These are phyloP conservation scores for Monascus purpureus DNA, from an alignment of 495 filamentous ascomycete genomes.

Conservation along the genomic window DNA sequence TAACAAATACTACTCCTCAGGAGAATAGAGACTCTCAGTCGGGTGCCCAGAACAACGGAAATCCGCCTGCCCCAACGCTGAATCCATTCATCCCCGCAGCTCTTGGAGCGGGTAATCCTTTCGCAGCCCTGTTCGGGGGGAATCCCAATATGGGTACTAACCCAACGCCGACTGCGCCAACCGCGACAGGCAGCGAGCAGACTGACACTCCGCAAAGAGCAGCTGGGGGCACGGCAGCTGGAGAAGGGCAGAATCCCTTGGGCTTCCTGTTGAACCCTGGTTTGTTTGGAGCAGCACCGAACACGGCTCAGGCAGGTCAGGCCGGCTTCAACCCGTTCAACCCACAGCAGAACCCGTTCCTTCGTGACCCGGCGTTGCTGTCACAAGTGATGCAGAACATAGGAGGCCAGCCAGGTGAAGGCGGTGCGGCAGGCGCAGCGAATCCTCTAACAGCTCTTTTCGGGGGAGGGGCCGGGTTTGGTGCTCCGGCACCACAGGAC, in stretches of 20 bases:
- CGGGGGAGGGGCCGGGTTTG: slow-evolving; percentile 27
- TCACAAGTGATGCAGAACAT: slow-evolving; percentile 34
- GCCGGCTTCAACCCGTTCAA: slow-evolving; percentile 30
- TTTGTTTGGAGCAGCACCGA: slow-evolving; percentile 13
- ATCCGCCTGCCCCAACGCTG: slow-evolving; percentile 10
- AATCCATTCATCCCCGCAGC: slow-evolving; percentile 30
- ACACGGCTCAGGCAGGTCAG: slow-evolving; percentile 10
- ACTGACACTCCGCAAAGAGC: slow-evolving; percentile 8
- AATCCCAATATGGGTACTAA: slow-evolving; percentile 19
- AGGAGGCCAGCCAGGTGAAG: slow-evolving; percentile 21
- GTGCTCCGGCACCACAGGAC: slow-evolving; percentile 45
- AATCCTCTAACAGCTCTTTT: slow-evolving; percentile 27
- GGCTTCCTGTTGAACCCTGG: slow-evolving; percentile 35
- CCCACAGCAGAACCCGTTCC: slow-evolving; percentile 31
- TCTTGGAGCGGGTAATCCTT: slow-evolving; percentile 51
- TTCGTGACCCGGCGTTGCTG: slow-evolving; percentile 34
- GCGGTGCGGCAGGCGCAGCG: slow-evolving; percentile 15
- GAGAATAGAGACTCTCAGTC: slow-evolving; percentile 28
- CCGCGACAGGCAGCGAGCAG: slow-evolving; percentile 10
- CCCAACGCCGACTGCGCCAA: slow-evolving; percentile 9
- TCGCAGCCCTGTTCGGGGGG: slow-evolving; percentile 51
- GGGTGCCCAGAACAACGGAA: slow-evolving; percentile 8
- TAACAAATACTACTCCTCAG: slow-evolving; percentile 55
- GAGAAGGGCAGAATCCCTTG: slow-evolving; percentile 35
- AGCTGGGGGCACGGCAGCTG: slow-evolving; percentile 7